A percentile compares a stretch with the other conserved stretches of the same genome.
phyloP scores from a whole-genome alignment of 2,329 filamentous ascomycete species.

The Aspergillus sp. region DNA sequence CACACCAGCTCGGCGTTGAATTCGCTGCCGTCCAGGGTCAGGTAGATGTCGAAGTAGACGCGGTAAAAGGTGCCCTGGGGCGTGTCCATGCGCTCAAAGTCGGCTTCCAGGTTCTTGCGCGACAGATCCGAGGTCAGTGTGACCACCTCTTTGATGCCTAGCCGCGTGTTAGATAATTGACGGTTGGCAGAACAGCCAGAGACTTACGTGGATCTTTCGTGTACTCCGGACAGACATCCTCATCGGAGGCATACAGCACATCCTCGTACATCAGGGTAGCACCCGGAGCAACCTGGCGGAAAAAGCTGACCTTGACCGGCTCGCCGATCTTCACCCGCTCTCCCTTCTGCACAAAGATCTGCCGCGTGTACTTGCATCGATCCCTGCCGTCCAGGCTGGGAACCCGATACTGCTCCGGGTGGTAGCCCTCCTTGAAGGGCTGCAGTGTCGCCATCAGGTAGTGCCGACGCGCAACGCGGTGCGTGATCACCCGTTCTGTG shows the following conservation, averaged over 20 bases:
- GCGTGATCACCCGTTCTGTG: constrained; percentile 90
- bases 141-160: constrained; percentile 97
- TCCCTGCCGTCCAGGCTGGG: constrained; percentile 95
- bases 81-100: constrained; percentile 98
- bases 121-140: constrained; percentile 95
- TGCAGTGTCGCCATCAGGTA: constrained; percentile 99
- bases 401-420: constrained; percentile 95
- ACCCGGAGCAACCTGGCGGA: constrained; percentile 92
- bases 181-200: neutral
- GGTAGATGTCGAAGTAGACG: constrained; percentile 60
- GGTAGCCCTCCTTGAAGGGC: constrained; percentile 97
- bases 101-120: constrained; percentile 96
- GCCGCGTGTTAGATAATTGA: constrained; percentile 6
- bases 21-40: constrained; percentile 92
- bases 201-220: constrained; percentile 97
- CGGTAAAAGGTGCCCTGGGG: constrained; percentile 94
- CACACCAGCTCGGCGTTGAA: constrained; percentile 99
- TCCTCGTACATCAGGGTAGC: constrained; percentile 99
- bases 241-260: constrained; percentile 92
- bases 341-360: constrained; percentile 97
- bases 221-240: constrained; percentile 96
- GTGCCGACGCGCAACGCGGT: constrained; percentile 91
- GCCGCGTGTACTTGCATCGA: constrained; percentile 94
- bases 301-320: constrained; percentile 97
- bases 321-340: constrained; percentile 99